phyloP scores from a whole-genome alignment of 2,329 filamentous ascomycete species.

The Aspergillus sp. region DNA sequence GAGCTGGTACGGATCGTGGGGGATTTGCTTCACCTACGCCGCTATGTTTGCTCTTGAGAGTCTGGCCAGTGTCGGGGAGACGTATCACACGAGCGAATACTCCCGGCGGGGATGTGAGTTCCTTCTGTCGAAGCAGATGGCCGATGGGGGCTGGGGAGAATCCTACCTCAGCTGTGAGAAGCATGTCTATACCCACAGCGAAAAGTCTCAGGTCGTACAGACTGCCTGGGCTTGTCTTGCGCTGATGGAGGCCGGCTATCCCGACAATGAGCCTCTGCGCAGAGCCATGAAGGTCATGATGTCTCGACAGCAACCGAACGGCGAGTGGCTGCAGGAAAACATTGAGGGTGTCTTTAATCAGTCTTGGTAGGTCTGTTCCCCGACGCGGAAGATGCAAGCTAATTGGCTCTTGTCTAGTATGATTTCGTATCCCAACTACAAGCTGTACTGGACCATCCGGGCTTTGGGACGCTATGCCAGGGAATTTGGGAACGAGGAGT shows the following conservation, averaged over 20 bases:
- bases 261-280: slow-evolving; percentile 61
- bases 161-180: slow-evolving; percentile 79
- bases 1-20: slow-evolving; percentile 98
- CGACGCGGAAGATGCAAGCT: too few relatives aligned
- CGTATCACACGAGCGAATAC: slow-evolving; percentile 61
- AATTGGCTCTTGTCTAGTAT: too few relatives aligned
- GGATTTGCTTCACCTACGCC: slow-evolving; percentile 95
- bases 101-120: slow-evolving; percentile 75
- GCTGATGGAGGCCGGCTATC: slow-evolving; percentile 73
- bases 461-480: slow-evolving; percentile 81
- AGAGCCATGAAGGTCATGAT: slow-evolving; percentile 74
- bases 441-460: slow-evolving; percentile 90
- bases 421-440: slow-evolving; percentile 99
- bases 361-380: slow-evolving; percentile 62
- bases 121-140: slow-evolving; percentile 70
- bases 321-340: slow-evolving; percentile 89
- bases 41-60: slow-evolving; percentile 93
- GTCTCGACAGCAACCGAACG: slow-evolving; percentile 72
- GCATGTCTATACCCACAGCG: slow-evolving; percentile 65
- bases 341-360: slow-evolving; percentile 99
- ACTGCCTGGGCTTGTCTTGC: slow-evolving; percentile 84
- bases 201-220: slow-evolving; percentile 80
- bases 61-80: slow-evolving; percentile 71
- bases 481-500: slow-evolving; percentile 57
- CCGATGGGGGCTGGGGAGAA: slow-evolving; percentile 94